Percentiles rank a stretch among this genome's conserved stretches.
Evolutionary conservation across 2,329 filamentous ascomycete genomes (phyloP).

Genomic region (Parascedosporium putredinis): DNA sequence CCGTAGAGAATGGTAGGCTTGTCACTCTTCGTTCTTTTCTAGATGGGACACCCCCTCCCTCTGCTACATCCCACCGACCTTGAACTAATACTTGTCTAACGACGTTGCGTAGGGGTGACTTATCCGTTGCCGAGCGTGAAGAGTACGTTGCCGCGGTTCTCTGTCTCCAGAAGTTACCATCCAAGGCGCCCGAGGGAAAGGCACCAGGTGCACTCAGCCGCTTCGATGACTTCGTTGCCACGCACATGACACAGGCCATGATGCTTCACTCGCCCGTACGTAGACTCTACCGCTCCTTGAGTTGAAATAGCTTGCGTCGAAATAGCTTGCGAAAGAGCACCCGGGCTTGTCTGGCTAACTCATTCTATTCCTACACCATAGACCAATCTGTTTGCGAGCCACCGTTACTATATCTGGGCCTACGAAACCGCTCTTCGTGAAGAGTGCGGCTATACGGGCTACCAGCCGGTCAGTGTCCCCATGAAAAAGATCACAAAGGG

Average conservation of each 20-base stretch:
- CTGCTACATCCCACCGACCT: not conserved
- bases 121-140: constrained; percentile 17
- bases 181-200: constrained; percentile 21
- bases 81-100: no score
- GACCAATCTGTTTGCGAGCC: constrained; percentile 21
- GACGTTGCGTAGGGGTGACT: constrained; percentile 4
- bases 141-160: constrained; percentile 34
- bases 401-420: constrained; percentile 21
- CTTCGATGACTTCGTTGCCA: constrained; percentile 39
- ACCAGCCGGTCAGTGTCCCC: constrained; percentile 21
- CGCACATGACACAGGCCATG: constrained; percentile 36
- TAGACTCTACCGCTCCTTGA: not conserved
- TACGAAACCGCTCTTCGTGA: constrained; percentile 21
- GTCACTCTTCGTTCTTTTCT: no score
- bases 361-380: constrained; percentile 16
- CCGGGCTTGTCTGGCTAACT: no score
- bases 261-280: constrained; percentile 26
- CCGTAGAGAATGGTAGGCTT: not conserved
- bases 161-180: constrained; percentile 29
- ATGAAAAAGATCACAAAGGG: not conserved
- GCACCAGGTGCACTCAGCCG: constrained; percentile 31
- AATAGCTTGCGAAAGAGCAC: no score
- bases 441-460: constrained; percentile 26
- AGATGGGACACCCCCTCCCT: not conserved
- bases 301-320: not conserved